Base-by-base conservation (phyloP, 2,329 filamentous ascomycete species). In the Diaporthe destruens region DNA sequence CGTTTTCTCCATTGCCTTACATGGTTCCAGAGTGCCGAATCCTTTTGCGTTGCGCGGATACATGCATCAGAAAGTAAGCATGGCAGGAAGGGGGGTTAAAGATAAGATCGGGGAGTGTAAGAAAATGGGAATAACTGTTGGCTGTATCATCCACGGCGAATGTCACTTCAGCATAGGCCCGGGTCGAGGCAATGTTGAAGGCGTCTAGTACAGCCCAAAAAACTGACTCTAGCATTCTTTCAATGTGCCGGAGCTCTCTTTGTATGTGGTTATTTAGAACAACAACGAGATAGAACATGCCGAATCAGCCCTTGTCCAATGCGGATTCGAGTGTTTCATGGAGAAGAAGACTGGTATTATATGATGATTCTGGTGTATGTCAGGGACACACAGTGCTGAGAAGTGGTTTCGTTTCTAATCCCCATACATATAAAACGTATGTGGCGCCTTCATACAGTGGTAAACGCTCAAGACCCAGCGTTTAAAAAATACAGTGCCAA, bases 81-180 rank as follows among this genome's bases (percentile, higher is more conserved):
- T 23, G 3, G 8, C 7, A 1, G 23, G 4, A 49, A 1, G 4
- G 57, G 7, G 3, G 6, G 0, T n/a, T 8, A 1, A 6, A 47
- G 3, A 8, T 14, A 56, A 36, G 8, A 20, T 36, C 6, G 32
- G 6, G 18, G 29, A 6, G n/a, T 20, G 2, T 8, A 6, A 18
- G 25, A 12, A 32, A 5, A 47, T 2, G 6, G 25, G 9, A 34
- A 16, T 9, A 14, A 1, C n/a, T 29, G 23, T 8, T 32, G 57
- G 2, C 18, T 47, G 5, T 36, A 2, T 51, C 12, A n/a, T 20
- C 12, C 8, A 9, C 18, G 2, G 16, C 9, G 7, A 20, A 18
- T 34, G 23, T 20, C 42, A 47, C 16, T 12, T 20, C 6, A 9
- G 11, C 2, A 32, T 8, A 51, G 20, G n/a, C n/a, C n/a, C n/a